Conservation (phyloP, 2,329 filamentous ascomycete genomes). For the Tolypocladium pustulatum region DNA sequence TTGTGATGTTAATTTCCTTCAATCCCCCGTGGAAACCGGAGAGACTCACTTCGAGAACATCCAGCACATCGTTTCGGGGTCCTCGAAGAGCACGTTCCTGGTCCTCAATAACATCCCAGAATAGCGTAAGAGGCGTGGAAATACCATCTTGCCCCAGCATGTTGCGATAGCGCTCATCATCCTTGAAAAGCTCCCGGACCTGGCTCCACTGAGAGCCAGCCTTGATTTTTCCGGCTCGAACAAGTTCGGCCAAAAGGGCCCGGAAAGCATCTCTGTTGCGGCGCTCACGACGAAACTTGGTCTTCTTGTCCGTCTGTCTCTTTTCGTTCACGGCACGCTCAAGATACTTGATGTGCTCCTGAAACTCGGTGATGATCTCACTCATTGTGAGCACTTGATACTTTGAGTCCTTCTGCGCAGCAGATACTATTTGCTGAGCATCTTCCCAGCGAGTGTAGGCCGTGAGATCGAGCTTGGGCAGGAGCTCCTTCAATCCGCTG, state of each 20-base stretch:
- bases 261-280: conserved; percentile 77
- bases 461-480: conserved; percentile 74
- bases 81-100: conserved; percentile 80
- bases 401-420: conserved; percentile 67
- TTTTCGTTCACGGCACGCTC: conserved; percentile 88
- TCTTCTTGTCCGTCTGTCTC: conserved; percentile 76
- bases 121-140: conserved; percentile 80
- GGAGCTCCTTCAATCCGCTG: conserved; percentile 67
- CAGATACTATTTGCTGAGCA: conserved; percentile 71
- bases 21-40: not conserved
- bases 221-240: conserved; percentile 69
- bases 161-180: conserved; percentile 72
- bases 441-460: conserved; percentile 93
- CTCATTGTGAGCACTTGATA: conserved; percentile 78
- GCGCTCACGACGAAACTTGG: conserved; percentile 71
- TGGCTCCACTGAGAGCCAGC: conserved; percentile 86
- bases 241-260: conserved; percentile 63
- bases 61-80: conserved; percentile 72
- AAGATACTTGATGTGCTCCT: conserved; percentile 86
- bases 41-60: conserved; percentile 70
- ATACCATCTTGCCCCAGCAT: conserved; percentile 71
- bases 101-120: conserved; percentile 93
- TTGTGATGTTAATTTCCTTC: not conserved
- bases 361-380: conserved; percentile 86
- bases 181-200: conserved; percentile 61